phyloP scores from a whole-genome alignment of 2,329 filamentous ascomycete species.

The Aspergillus melleus region DNA sequence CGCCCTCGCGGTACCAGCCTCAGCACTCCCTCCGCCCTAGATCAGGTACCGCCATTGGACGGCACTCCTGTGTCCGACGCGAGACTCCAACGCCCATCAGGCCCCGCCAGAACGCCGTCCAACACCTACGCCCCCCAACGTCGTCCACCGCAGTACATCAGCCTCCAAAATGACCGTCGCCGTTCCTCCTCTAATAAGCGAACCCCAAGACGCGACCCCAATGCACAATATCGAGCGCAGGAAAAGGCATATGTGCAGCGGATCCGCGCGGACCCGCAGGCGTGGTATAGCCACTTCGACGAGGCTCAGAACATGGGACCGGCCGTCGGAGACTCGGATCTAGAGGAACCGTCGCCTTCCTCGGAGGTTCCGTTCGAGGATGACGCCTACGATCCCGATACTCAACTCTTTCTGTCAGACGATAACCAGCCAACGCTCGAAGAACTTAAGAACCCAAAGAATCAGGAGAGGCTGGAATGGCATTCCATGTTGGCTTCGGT shows the following conservation, averaged over 20 bases:
- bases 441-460: constrained; percentile 83
- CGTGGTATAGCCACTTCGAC: constrained; percentile 63
- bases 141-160: constrained; percentile 54
- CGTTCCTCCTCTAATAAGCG: constrained; percentile 60
- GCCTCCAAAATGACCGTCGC: constrained; percentile 49
- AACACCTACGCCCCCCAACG: constrained; percentile 71
- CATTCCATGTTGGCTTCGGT: constrained; percentile 97
- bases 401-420: constrained; percentile 88
- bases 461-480: constrained; percentile 91
- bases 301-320: constrained; percentile 69
- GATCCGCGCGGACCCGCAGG: constrained; percentile 75
- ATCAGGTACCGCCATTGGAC: constrained; percentile 31
- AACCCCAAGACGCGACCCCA: constrained; percentile 60
- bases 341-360: constrained; percentile 86
- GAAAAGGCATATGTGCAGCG: constrained; percentile 95
- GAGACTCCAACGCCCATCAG: constrained; percentile 66
- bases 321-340: constrained; percentile 74
- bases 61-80: constrained; percentile 28
- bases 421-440: constrained; percentile 85
- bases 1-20: constrained; percentile 47
- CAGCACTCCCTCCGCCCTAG: constrained; percentile 45
- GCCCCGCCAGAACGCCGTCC: constrained; percentile 71
- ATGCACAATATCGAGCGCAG: constrained; percentile 75
- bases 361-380: constrained; percentile 79
- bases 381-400: constrained; percentile 86